Evolutionary conservation across 805 yeast species (phyloP).

Genomic region (Kurtzmaniella fragi): DNA sequence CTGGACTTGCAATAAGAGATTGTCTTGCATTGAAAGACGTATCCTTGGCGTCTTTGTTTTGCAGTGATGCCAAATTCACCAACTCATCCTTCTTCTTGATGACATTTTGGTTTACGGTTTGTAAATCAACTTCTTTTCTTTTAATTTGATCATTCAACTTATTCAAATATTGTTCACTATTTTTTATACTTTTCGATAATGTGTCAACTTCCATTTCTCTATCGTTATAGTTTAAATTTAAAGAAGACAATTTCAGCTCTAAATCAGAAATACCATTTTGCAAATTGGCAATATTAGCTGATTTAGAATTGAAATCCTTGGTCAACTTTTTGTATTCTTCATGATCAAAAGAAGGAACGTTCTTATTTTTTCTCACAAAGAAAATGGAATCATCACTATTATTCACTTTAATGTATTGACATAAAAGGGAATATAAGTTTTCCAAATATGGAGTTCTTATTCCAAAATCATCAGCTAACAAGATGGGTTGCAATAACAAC

Average conservation of each 20-base stretch:
- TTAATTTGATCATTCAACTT: conserved; percentile 8
- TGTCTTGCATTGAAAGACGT: conserved; percentile 6
- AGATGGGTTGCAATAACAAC: conserved; percentile 76
- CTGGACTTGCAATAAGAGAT: conserved; percentile 9
- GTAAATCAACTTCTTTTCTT: background rate
- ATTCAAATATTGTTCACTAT: conserved; percentile 8
- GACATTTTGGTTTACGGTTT: background rate
- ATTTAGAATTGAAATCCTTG: background rate
- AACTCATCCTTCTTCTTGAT: background rate
- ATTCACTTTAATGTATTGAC: conserved; percentile 54
- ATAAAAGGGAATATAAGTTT: conserved; percentile 72
- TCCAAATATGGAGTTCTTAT: conserved; percentile 89
- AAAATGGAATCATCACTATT: conserved; percentile 20
- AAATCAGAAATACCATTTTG: background rate
- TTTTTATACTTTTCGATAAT: background rate
- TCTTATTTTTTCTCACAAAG: conserved; percentile 18
- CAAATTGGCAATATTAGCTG: background rate
- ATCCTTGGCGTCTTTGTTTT: background rate
- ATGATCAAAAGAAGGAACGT: conserved; percentile 1
- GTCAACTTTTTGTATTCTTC: conserved; percentile 1
- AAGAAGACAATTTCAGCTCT: background rate
- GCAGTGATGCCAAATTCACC: background rate
- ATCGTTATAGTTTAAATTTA: background rate
- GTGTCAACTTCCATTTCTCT: background rate
- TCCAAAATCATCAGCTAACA: conserved; percentile 83